phyloP scores from a whole-genome alignment of 805 yeast species.

The Candida vaughaniae region DNA sequence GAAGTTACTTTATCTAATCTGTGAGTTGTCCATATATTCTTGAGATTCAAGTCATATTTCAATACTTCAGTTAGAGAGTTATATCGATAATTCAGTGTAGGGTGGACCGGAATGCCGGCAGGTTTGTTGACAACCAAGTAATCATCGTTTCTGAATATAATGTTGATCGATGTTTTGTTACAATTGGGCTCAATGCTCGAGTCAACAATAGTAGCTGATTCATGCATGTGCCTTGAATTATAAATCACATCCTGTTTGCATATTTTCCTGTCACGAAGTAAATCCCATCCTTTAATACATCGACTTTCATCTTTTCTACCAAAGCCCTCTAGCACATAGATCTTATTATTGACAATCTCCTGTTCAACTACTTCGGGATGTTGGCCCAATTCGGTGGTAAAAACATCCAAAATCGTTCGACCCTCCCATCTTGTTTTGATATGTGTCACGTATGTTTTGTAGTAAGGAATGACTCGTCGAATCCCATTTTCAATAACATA shows the following conservation, averaged over 20 bases:
- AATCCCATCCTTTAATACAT: conserved; percentile 21
- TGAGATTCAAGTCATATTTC: conserved; percentile 24
- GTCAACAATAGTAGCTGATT: conserved; percentile 35
- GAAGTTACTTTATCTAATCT: conserved; percentile 53
- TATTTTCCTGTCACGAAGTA: conserved; percentile 12
- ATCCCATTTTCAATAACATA: conserved; percentile 25
- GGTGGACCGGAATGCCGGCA: conserved; percentile 55
- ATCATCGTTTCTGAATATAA: conserved; percentile 36
- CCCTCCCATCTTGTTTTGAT: conserved; percentile 42
- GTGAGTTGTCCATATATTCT: conserved; percentile 44
- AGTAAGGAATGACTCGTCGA: conserved; percentile 38
- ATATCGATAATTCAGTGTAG: conserved; percentile 43
- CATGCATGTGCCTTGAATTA: conserved; percentile 43
- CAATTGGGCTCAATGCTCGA: conserved; percentile 11
- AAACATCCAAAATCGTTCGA: conserved; percentile 29
- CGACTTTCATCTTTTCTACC: conserved; percentile 19
- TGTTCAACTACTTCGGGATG: conserved; percentile 17
- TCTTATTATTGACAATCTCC: conserved; percentile 23
- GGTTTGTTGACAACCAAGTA: conserved; percentile 50
- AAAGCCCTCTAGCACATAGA: conserved; percentile 24
- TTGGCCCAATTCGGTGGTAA: conserved; percentile 35
- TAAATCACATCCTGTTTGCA: conserved; percentile 28
- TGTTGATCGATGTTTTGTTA: conserved; percentile 11
- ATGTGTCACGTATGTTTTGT: conserved; percentile 26
- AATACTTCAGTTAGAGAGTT: conserved; percentile 47